Percentiles rank a stretch among this genome's conserved stretches.
These are phyloP conservation scores for Pseudonitzschia multiseries DNA, from an alignment of 108 stramenopile species.

Conservation along the genomic window DNA sequence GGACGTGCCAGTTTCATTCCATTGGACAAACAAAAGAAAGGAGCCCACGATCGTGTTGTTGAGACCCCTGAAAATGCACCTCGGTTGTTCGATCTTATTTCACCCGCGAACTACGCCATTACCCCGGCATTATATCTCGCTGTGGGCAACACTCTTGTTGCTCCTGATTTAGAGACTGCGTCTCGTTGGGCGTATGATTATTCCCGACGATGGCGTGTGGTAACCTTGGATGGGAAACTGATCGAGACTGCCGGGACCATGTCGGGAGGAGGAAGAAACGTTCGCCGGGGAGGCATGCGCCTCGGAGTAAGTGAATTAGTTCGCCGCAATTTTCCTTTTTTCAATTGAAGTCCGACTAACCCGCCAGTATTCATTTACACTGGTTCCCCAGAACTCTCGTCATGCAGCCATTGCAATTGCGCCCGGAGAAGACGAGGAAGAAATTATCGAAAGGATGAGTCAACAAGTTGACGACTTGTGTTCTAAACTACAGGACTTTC, in stretches of 20 bases:
- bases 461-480: constrained; percentile 49
- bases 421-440: constrained; percentile 42
- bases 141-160: constrained; percentile 96
- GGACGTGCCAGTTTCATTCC: constrained; percentile 97
- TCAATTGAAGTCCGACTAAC: background rate
- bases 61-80: constrained; percentile 87
- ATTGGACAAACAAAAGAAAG: constrained; percentile 93
- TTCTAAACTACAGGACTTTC: constrained; percentile 55
- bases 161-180: constrained; percentile 91
- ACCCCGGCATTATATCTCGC: constrained; percentile 91
- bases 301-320: constrained; percentile 55
- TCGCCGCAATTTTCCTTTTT: background rate
- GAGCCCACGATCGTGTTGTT: constrained; percentile 80
- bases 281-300: constrained; percentile 84
- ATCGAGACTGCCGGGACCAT: constrained; percentile 98
- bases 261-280: constrained; percentile 94
- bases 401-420: constrained; percentile 23
- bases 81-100: constrained; percentile 92
- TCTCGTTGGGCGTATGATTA: constrained; percentile 92
- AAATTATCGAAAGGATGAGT: constrained; percentile 57
- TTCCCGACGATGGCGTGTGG: constrained; percentile 91
- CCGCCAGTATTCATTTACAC: constrained; percentile 1
- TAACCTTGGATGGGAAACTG: constrained; percentile 92
- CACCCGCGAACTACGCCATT: constrained; percentile 61
- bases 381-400: constrained; percentile 54